phyloP scores from a whole-genome alignment of 2,329 filamentous ascomycete species.

The Aspergillus quadrilineatus region DNA sequence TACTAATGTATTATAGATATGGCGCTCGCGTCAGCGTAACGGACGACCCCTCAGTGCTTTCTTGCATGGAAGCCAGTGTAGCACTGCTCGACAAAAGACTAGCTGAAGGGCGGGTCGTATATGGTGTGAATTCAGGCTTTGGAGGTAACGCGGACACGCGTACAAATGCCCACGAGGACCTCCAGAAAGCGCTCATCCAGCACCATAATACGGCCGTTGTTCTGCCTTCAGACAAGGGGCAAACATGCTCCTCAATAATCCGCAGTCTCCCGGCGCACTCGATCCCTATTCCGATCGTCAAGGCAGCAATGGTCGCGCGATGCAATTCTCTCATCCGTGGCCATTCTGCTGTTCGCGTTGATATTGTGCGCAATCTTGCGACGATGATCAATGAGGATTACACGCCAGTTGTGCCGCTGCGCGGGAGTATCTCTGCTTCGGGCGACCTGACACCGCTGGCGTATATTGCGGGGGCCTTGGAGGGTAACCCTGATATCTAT shows the following conservation, averaged over 20 bases:
- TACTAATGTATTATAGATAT: not conserved
- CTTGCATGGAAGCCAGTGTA: constrained; percentile 18
- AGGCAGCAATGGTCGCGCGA: constrained; percentile 55
- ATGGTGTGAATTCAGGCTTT: constrained; percentile 65
- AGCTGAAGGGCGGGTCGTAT: constrained; percentile 16
- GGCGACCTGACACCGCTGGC: constrained; percentile 39
- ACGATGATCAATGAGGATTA: constrained; percentile 19
- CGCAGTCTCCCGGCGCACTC: constrained; percentile 27
- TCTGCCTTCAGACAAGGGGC: constrained; percentile 23
- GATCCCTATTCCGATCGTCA: constrained; percentile 53
- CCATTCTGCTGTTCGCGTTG: constrained; percentile 50
- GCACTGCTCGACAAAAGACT: constrained; percentile 15
- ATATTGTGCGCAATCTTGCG: constrained; percentile 21
- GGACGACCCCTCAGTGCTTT: not conserved
- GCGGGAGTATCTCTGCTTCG: constrained; percentile 40
- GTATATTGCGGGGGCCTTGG: constrained; percentile 35
- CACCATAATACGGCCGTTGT: constrained; percentile 52
- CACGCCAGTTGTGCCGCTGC: constrained; percentile 36
- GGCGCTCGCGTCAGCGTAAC: not conserved
- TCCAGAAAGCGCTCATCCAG: constrained; percentile 47
- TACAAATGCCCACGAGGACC: constrained; percentile 47
- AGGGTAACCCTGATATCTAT: constrained; percentile 42
- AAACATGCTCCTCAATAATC: not conserved
- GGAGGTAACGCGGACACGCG: constrained; percentile 65
- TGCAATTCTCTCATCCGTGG: constrained; percentile 57